phyloP scores from a whole-genome alignment of 2,329 filamentous ascomycete species.

The Aureobasidium sp. region DNA sequence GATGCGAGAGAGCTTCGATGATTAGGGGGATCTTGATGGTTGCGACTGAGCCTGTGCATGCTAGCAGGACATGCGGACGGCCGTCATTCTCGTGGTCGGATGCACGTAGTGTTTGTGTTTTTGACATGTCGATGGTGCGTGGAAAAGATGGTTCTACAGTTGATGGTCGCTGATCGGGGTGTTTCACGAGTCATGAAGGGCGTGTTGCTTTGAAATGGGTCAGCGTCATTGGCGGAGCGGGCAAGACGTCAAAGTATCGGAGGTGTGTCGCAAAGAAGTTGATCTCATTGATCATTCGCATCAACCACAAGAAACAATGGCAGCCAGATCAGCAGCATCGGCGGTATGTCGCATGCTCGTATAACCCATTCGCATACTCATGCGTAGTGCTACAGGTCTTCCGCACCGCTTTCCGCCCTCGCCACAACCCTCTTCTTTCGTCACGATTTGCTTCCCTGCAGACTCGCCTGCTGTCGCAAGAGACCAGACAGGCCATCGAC shows the following conservation, averaged over 20 bases:
- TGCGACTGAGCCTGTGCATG: conserved; percentile 67
- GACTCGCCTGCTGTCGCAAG: conserved; percentile 66
- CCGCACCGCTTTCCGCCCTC: conserved; percentile 37
- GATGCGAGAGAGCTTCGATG: conserved; percentile 44
- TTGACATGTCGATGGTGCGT: neutral
- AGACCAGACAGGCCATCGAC: conserved; percentile 77
- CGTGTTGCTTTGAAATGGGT: conserved; percentile 9
- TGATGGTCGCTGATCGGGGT: neutral
- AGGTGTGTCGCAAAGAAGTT: neutral
- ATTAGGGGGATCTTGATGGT: conserved; percentile 63
- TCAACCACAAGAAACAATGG: conserved; percentile 8
- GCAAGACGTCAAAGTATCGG: neutral
- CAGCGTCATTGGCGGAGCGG: conserved; percentile 10
- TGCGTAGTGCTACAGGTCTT: conserved; percentile 30
- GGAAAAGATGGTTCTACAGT: neutral
- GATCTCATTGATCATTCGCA: neutral
- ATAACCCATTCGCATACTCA: neutral
- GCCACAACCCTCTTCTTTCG: conserved; percentile 31
- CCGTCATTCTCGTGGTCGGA: conserved; percentile 36
- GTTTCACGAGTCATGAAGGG: conserved; percentile 1
- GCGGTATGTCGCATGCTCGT: conserved; percentile 1
- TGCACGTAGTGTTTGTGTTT: conserved; percentile 21
- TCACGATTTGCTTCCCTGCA: conserved; percentile 38
- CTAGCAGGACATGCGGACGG: conserved; percentile 55
- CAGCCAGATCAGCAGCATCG: conserved; percentile 13